Evolutionary conservation across 345 rosid species (phyloP).

Genomic region (Gossypium thurberi): DNA sequence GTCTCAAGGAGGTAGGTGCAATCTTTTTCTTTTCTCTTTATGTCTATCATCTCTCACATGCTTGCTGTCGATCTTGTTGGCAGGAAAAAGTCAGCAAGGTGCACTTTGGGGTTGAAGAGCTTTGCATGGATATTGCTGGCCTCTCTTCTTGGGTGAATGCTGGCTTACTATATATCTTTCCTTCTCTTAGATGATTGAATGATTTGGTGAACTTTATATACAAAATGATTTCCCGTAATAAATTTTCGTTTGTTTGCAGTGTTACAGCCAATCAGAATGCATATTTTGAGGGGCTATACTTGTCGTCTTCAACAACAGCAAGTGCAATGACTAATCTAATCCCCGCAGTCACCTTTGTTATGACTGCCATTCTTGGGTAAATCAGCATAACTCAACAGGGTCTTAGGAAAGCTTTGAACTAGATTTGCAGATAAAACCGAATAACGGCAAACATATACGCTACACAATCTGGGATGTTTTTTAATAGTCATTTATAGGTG

Average conservation of each 20-base stretch:
- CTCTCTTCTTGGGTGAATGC: conserved; percentile 30
- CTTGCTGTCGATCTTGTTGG: background rate
- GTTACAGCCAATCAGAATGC: conserved; percentile 32
- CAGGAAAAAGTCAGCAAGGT: conserved; percentile 20
- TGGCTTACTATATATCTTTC: background rate
- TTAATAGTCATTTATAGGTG: background rate
- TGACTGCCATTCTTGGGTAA: conserved; percentile 32
- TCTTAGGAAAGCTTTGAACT: background rate
- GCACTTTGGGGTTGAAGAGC: conserved; percentile 19
- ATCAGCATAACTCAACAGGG: background rate
- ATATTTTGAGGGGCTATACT: conserved; percentile 35
- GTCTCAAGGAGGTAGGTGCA: conserved; percentile 21
- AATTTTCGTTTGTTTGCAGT: conserved; percentile 4
- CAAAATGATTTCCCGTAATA: too few species aligned
- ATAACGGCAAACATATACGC: too few species aligned
- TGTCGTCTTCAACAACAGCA: conserved; percentile 33
- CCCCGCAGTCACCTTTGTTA: conserved; percentile 37
- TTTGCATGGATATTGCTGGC: conserved; percentile 30
- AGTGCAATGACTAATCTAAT: conserved; percentile 32
- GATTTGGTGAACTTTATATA: background rate
- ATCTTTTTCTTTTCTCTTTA: background rate
- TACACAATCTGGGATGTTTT: background rate
- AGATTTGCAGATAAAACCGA: background rate
- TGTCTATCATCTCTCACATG: background rate
- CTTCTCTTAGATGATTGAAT: background rate